Percentiles rank a stretch among this genome's conserved stretches.
Evolutionary conservation across 176 grass and related monocot genomes (phyloP).

Genomic region (Aegilops umbellulata): DNA sequence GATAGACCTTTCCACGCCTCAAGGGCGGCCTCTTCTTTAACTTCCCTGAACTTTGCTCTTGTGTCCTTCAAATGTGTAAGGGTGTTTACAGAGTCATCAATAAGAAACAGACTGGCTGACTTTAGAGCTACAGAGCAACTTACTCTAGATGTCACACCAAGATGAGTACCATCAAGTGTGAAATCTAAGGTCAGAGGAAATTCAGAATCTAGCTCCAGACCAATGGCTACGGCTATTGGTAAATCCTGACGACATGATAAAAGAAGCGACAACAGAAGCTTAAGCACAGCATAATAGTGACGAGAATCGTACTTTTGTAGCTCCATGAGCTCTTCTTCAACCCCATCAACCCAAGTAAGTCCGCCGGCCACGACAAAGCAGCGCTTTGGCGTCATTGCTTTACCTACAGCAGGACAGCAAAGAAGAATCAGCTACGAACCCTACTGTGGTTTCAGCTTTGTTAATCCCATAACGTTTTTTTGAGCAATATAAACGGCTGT

Average conservation of each 20-base stretch:
- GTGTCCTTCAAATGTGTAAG: conserved; percentile 33
- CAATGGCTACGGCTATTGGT: background rate
- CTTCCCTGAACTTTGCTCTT: conserved; percentile 49
- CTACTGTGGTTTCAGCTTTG: background rate
- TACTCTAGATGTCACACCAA: background rate
- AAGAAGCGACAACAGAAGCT: background rate
- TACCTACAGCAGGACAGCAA: conserved; percentile 34
- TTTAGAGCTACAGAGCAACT: background rate
- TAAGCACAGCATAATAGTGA: background rate
- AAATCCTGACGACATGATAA: background rate
- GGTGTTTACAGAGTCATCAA: conserved; percentile 5
- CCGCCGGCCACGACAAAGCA: conserved; percentile 32
- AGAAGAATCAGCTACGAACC: background rate
- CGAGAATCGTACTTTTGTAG: conserved; percentile 42
- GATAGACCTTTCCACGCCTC: conserved; percentile 69
- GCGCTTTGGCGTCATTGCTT: conserved; percentile 29
- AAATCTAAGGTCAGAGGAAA: background rate
- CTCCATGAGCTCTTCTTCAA: conserved; percentile 44
- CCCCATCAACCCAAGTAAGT: conserved; percentile 43
- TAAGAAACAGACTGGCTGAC: background rate
- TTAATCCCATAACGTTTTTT: background rate
- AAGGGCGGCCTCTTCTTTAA: conserved; percentile 67
- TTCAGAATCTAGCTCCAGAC: background rate
- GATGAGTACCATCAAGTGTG: background rate
- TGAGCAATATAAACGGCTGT: background rate